A percentile compares a stretch with the other conserved stretches of the same genome.
These are phyloP conservation scores for Phanerodontia chrysosporium DNA, from an alignment of 768 basidiomycete genomes.

Conservation along the genomic window DNA sequence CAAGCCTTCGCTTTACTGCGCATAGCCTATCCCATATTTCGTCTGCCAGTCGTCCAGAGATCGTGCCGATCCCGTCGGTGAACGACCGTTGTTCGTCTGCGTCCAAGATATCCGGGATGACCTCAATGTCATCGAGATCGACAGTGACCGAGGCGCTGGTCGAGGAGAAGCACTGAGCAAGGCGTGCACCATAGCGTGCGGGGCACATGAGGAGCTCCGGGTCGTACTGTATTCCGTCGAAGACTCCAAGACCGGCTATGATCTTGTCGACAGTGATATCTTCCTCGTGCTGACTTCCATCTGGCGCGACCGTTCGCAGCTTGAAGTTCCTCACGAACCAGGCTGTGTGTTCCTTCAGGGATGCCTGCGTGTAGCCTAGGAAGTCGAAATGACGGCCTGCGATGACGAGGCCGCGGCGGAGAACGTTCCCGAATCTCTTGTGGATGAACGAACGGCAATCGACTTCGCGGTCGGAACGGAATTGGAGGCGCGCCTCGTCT, in stretches of 20 bases:
- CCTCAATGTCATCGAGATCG: conserved; percentile 29
- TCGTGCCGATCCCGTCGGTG: conserved; percentile 39
- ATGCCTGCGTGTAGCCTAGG: conserved; percentile 19
- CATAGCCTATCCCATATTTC: conserved; percentile 36
- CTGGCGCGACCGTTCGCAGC: conserved; percentile 2
- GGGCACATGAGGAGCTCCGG: conserved; percentile 45
- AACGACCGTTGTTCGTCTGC: background rate
- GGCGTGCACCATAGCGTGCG: conserved; percentile 60
- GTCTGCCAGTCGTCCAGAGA: conserved; percentile 46
- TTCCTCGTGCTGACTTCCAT: background rate
- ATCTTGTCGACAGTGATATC: conserved; percentile 33
- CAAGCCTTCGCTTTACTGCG: conserved; percentile 23
- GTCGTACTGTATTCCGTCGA: conserved; percentile 40
- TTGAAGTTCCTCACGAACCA: conserved; percentile 21
- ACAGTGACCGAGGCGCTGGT: conserved; percentile 53
- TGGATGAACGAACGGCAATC: conserved; percentile 16
- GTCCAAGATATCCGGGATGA: conserved; percentile 42
- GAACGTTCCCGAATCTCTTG: conserved; percentile 16
- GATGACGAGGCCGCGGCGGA: conserved; percentile 16
- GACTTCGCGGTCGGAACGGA: conserved; percentile 42
- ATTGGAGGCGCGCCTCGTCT: conserved; percentile 63
- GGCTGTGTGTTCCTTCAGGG: conserved; percentile 15
- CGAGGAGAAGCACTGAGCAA: conserved; percentile 66
- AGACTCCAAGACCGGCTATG: conserved; percentile 50
- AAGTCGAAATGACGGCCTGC: conserved; percentile 18